Conservation (phyloP, 768 basidiomycete genomes). For the Boletus rubescentipes region DNA sequence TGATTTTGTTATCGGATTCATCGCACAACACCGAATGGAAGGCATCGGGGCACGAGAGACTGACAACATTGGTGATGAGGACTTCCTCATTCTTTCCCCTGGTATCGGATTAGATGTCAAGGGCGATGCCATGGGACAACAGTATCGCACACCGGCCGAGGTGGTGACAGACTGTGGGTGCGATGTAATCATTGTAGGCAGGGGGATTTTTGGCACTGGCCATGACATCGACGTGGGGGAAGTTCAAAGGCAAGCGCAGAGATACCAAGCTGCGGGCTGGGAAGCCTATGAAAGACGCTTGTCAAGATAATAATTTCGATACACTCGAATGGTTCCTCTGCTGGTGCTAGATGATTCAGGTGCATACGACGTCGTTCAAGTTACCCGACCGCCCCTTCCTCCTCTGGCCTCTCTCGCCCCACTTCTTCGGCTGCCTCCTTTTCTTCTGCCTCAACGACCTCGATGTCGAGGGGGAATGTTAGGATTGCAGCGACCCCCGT, state of each 20-base stretch:
- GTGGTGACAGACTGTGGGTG: constrained; percentile 81
- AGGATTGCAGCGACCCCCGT: constrained; percentile 95
- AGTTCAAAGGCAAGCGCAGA: constrained; percentile 65
- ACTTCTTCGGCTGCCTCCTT: constrained; percentile 59
- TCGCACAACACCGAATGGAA: constrained; percentile 87
- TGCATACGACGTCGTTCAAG: neutral
- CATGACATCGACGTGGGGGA: constrained; percentile 40
- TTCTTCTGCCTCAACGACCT: constrained; percentile 94
- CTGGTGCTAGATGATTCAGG: neutral
- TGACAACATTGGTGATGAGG: constrained; percentile 48
- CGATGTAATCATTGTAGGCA: constrained; percentile 96
- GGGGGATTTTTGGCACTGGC: constrained; percentile 83
- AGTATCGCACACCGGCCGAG: constrained; percentile 87
- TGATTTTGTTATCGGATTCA: constrained; percentile 95
- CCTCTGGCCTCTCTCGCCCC: constrained; percentile 15
- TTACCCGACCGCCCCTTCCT: constrained; percentile 7
- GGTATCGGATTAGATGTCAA: constrained; percentile 82
- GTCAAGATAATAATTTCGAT: constrained; percentile 8
- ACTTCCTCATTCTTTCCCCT: constrained; percentile 90
- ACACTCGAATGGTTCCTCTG: neutral
- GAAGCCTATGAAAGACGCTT: constrained; percentile 74
- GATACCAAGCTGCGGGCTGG: constrained; percentile 89
- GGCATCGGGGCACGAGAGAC: constrained; percentile 43
- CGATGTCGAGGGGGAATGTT: constrained; percentile 93
- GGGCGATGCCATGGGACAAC: constrained; percentile 90